Conservation (phyloP, 2,329 filamentous ascomycete species). For the Alternaria viburni region DNA sequence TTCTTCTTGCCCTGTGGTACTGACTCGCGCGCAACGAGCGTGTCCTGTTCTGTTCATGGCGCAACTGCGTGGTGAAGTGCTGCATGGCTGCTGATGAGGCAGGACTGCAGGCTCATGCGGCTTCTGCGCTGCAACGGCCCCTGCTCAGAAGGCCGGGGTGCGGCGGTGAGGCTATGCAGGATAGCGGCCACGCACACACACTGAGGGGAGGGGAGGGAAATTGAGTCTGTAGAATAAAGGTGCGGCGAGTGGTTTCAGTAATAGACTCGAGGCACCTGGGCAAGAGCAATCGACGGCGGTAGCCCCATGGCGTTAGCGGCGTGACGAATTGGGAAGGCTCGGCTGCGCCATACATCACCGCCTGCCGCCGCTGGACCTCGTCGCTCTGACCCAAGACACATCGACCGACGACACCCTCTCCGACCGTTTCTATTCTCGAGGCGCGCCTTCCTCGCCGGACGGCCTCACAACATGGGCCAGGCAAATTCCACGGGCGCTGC, state of each 20-base stretch:
- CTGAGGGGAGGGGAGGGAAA: background rate
- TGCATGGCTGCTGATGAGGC: conserved; percentile 34
- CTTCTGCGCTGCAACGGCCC: conserved; percentile 1
- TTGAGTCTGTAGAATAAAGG: conserved; percentile 1
- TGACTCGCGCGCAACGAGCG: conserved; percentile 43
- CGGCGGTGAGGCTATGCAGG: conserved; percentile 9
- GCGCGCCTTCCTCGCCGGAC: conserved; percentile 33
- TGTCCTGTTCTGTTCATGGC: conserved; percentile 32
- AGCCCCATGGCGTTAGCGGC: conserved; percentile 6
- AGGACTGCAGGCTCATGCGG: conserved; percentile 10
- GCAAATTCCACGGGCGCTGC: conserved; percentile 42
- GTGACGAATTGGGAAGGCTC: conserved; percentile 9
- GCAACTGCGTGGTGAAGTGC: conserved; percentile 41
- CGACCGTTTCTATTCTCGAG: conserved; percentile 8
- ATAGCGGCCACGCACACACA: background rate
- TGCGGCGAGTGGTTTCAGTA: conserved; percentile 7
- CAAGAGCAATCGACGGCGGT: conserved; percentile 1
- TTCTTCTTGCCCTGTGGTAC: conserved; percentile 32
- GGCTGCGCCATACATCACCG: conserved; percentile 19
- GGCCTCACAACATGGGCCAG: conserved; percentile 48
- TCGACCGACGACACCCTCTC: conserved; percentile 9
- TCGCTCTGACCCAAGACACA: conserved; percentile 12
- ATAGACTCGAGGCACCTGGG: background rate
- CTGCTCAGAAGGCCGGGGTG: conserved; percentile 6
- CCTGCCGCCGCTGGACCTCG: conserved; percentile 15